Conservation (phyloP, 305 asterid species). For the Fraxinus nigra region DNA sequence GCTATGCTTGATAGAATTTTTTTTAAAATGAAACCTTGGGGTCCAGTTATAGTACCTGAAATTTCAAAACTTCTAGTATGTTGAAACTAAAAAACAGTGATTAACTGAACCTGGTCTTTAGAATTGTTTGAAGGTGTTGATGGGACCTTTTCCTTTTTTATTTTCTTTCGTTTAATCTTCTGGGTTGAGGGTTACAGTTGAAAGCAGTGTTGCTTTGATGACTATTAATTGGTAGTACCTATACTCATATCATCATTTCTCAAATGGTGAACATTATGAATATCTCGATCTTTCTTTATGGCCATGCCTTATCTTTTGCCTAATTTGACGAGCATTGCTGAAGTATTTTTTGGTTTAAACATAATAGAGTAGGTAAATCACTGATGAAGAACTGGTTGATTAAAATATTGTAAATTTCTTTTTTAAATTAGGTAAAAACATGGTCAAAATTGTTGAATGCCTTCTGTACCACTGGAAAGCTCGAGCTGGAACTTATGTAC, state of each 20-base stretch:
- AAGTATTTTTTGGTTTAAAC: not conserved
- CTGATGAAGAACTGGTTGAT: constrained; percentile 8
- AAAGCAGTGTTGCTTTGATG: not conserved
- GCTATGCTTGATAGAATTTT: not conserved
- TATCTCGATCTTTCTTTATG: not conserved
- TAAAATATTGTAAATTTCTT: constrained; percentile 1
- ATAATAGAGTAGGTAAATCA: not conserved
- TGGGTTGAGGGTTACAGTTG: not conserved
- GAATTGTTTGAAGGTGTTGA: not conserved
- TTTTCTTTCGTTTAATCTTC: not conserved
- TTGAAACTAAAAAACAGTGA: not conserved
- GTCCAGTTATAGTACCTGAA: not conserved
- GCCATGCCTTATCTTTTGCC: not conserved
- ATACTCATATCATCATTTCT: not conserved
- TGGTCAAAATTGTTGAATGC: constrained; percentile 84
- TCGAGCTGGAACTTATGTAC: constrained; percentile 93
- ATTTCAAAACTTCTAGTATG: not conserved
- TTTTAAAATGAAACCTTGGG: not conserved
- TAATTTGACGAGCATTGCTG: not conserved
- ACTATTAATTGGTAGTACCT: not conserved
- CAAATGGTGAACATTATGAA: not conserved
- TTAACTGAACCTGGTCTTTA: not conserved
- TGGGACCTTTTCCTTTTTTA: not conserved
- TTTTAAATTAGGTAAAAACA: constrained; percentile 61
- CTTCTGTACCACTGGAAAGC: constrained; percentile 88